Conservation (phyloP, 352 stramenopile species). For the Aphanomyces euteiches region DNA sequence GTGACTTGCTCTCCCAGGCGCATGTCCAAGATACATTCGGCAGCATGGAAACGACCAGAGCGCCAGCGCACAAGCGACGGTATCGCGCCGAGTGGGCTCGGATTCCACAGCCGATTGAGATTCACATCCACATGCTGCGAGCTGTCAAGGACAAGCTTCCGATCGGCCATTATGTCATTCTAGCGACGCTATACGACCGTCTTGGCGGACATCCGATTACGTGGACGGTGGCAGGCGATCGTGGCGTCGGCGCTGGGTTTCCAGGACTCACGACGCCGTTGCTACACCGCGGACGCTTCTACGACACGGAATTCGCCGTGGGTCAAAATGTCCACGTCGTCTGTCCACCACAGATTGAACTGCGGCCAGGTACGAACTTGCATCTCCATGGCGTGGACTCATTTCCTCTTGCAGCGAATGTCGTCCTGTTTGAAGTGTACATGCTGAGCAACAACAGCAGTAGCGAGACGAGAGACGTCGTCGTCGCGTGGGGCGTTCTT, state of each 20-base stretch:
- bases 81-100: conserved; percentile 70
- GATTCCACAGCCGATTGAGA: conserved; percentile 70
- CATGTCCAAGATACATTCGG: conserved; percentile 63
- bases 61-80: conserved; percentile 43
- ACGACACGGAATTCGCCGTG: conserved; percentile 71
- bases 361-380: conserved; percentile 56
- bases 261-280: conserved; percentile 64
- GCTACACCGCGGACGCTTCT: conserved; percentile 75
- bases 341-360: conserved; percentile 52
- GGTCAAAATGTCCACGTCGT: conserved; percentile 80
- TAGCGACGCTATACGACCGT: conserved; percentile 82
- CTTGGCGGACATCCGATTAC: conserved; percentile 50
- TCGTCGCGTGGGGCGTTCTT: conserved; percentile 82
- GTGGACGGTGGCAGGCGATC: conserved; percentile 27
- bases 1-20: conserved; percentile 27
- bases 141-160: conserved; percentile 84
- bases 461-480: conserved; percentile 42
- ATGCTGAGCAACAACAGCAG: conserved; percentile 23
- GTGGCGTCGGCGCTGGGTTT: conserved; percentile 18
- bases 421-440: conserved; percentile 54
- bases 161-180: conserved; percentile 68
- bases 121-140: conserved; percentile 57
- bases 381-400: conserved; percentile 46
- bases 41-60: conserved; percentile 37
- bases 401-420: conserved; percentile 28